phyloP scores from a whole-genome alignment of 73 alveolate genomes.

The Paramecium biaurelia region DNA sequence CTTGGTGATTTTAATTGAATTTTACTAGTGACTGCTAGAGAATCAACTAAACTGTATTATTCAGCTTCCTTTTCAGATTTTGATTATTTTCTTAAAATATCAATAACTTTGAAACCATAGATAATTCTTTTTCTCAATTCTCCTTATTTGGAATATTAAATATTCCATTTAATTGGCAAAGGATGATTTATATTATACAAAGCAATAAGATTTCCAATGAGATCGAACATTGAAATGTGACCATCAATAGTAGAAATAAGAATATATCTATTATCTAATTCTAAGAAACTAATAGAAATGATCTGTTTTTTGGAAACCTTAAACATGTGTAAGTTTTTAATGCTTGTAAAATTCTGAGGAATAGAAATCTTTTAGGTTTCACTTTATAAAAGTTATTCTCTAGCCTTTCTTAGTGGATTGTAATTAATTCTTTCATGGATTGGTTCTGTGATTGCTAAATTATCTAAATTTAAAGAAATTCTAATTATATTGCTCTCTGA shows the following conservation, averaged over 20 bases:
- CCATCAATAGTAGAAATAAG: conserved; percentile 21
- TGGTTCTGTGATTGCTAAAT: background rate
- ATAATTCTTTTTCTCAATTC: conserved; percentile 42
- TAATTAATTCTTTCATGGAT: conserved; percentile 14
- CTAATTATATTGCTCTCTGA: conserved; percentile 20
- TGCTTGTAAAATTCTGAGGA: background rate
- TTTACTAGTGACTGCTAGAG: background rate
- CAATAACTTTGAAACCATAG: conserved; percentile 47
- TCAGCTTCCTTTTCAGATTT: conserved; percentile 49
- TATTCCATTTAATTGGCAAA: conserved; percentile 27
- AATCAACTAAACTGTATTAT: background rate
- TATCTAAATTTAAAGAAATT: background rate
- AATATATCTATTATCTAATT: conserved; percentile 8
- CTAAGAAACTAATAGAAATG: background rate
- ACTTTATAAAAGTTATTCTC: background rate
- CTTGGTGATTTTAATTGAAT: background rate
- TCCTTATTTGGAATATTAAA: background rate
- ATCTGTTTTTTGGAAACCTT: conserved; percentile 16
- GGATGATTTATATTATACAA: conserved; percentile 25
- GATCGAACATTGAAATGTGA: background rate
- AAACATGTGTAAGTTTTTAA: conserved; percentile 15
- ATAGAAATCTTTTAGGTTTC: background rate
- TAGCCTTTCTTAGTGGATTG: conserved; percentile 4
- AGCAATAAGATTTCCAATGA: background rate
- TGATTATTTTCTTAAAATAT: conserved; percentile 38